Evolutionary conservation across 331 rosid species (phyloP).

Genomic region (Ulmus americana): DNA sequence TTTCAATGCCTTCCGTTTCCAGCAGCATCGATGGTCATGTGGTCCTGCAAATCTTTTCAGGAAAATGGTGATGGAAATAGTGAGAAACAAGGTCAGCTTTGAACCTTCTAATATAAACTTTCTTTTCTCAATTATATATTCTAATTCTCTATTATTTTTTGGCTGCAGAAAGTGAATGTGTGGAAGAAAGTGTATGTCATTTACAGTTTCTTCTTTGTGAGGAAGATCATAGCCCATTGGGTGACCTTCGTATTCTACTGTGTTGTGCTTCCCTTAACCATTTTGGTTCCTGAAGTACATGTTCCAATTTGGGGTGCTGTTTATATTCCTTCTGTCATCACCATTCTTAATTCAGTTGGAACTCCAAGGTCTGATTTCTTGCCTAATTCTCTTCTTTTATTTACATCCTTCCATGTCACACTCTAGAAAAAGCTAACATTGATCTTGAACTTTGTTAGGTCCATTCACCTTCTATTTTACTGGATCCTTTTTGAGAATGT

Average conservation of each 20-base stretch:
- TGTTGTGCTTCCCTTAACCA: conserved; percentile 86
- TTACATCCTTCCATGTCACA: background rate
- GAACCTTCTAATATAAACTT: background rate
- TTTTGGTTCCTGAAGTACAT: conserved; percentile 88
- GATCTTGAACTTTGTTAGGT: conserved; percentile 44
- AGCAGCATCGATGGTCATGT: conserved; percentile 98
- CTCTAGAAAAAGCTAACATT: conserved; percentile 3
- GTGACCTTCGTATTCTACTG: conserved; percentile 93
- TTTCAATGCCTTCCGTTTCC: conserved; percentile 89
- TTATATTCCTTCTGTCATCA: conserved; percentile 89
- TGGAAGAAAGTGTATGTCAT: conserved; percentile 97
- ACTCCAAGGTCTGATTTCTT: conserved; percentile 66
- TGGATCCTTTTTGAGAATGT: conserved; percentile 99
- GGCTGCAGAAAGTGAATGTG: conserved; percentile 66
- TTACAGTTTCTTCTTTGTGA: conserved; percentile 93
- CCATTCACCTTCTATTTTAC: conserved; percentile 84
- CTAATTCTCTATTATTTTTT: background rate
- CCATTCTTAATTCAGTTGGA: conserved; percentile 95
- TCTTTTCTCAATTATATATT: background rate
- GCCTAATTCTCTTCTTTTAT: too few species aligned
- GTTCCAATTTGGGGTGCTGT: conserved; percentile 99
- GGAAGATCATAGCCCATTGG: conserved; percentile 90
- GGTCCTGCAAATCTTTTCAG: conserved; percentile 97
- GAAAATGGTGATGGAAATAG: conserved; percentile 91
- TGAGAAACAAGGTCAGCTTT: conserved; percentile 62